Evolutionary conservation across 768 basidiomycete species (phyloP).

Genomic region (Amanita brunnescens): DNA sequence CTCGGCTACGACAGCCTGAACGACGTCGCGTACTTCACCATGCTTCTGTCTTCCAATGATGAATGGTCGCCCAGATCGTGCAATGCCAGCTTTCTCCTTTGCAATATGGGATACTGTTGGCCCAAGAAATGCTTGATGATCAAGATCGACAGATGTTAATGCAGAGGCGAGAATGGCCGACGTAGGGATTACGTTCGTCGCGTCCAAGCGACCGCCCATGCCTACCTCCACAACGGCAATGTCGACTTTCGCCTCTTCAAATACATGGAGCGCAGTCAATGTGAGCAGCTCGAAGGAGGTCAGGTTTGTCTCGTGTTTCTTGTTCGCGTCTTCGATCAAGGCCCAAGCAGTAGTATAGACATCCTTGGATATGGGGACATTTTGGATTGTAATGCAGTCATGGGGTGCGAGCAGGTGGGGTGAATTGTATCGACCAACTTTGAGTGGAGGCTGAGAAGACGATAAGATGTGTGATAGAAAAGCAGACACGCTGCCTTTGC

Average conservation of each 20-base stretch:
- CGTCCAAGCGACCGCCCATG: conserved; percentile 88
- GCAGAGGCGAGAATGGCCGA: conserved; percentile 65
- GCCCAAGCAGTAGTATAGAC: conserved; percentile 39
- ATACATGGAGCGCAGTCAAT: conserved; percentile 66
- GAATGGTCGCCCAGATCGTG: conserved; percentile 50
- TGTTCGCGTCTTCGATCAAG: conserved; percentile 41
- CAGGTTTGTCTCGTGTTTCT: conserved; percentile 33
- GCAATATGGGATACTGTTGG: conserved; percentile 67
- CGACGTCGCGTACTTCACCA: conserved; percentile 29
- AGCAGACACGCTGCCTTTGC: conserved; percentile 90
- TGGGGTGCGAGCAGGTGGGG: conserved; percentile 77
- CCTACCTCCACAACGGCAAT: conserved; percentile 88
- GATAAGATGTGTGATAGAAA: conserved; percentile 70
- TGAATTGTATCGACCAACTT: conserved; percentile 81
- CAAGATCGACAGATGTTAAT: conserved; percentile 81
- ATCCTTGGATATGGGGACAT: conserved; percentile 36
- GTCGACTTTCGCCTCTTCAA: conserved; percentile 65
- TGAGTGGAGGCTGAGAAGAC: conserved; percentile 42
- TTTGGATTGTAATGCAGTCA: conserved; percentile 71
- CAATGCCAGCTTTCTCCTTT: conserved; percentile 77
- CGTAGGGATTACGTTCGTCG: conserved; percentile 83
- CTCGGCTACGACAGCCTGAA: conserved; percentile 25
- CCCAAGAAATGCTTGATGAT: conserved; percentile 90
- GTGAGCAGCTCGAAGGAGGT: conserved; percentile 84
- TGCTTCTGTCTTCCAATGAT: conserved; percentile 60